Evolutionary conservation across 768 basidiomycete genomes (phyloP), one percentile per base, ranked within the genome.

Genomic region (Neoboletus brunneissimus): DNA sequence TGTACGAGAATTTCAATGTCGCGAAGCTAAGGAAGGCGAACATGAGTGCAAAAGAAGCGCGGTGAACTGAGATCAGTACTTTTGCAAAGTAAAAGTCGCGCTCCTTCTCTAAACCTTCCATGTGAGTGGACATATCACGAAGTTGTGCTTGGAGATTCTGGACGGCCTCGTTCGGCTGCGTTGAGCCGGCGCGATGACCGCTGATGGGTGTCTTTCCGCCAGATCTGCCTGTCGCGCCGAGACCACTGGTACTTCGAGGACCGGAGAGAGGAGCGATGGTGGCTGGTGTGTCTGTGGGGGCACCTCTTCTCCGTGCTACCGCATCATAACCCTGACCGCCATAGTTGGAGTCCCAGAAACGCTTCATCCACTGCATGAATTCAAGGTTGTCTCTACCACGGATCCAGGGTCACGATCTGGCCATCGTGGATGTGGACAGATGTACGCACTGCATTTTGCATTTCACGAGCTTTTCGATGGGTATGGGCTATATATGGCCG

Each of bases 21-120:
- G 34, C 97, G 87, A 53, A 99, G 82, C 94, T 98, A 51, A 8
- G n/a, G 27, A 56, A 45, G 29, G n/a, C 22, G 23, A 50, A 13
- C 44, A 44, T 52, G 51, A 56, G 54, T 18, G 31, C 25, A 53
- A 52, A 43, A 11, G 48, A 61, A 54, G 46, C 41, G 42, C 40
- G 40, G 49, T 10, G 45, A 56, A 50, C 27, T 46, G 31, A 57
- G 40, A 18, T 10, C 2, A 80, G 46, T 63, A 96, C 95, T 84
- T 98, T 99, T 67, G 89, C 87, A 73, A 98, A 99, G 75, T 99
- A 99, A 73, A 99, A 98, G 72, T 98, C 95, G 45, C 95, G 78
- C 75, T 99, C 97, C 78, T 94, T 98, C 79, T 98, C 94, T 38
- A 98, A 76, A 1, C 91, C 91, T 68, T 95, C 94, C 61, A 97